A percentile compares a stretch with the other conserved stretches of the same genome.
Evolutionary conservation across 2,329 filamentous ascomycete species (phyloP).

Genomic region (Fusarium pseudoanthophilum): DNA sequence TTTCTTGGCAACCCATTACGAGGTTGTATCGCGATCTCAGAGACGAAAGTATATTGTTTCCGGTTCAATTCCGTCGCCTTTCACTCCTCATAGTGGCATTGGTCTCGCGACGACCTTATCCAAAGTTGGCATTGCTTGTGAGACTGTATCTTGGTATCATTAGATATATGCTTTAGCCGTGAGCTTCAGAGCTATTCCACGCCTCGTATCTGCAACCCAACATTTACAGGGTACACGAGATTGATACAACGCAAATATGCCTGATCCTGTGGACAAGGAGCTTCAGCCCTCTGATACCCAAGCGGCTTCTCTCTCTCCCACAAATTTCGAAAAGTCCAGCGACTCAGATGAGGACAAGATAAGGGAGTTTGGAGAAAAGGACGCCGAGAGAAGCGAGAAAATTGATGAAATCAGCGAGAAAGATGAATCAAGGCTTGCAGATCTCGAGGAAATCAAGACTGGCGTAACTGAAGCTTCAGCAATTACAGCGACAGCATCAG

Average conservation of each 20-base stretch:
- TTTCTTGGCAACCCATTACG: constrained; percentile 9
- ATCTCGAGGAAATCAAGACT: constrained; percentile 56
- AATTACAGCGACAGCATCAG: constrained; percentile 58
- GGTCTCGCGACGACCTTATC: background rate
- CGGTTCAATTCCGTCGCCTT: constrained; percentile 15
- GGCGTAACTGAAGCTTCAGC: constrained; percentile 67
- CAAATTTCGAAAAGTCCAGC: constrained; percentile 28
- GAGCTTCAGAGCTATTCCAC: background rate
- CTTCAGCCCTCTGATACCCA: constrained; percentile 45
- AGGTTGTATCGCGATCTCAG: constrained; percentile 12
- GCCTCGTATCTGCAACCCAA: background rate
- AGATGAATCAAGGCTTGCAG: constrained; percentile 20
- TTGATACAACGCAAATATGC: constrained; percentile 37
- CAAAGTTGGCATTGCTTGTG: background rate
- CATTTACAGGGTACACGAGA: constrained; percentile 2
- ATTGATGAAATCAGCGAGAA: constrained; percentile 4
- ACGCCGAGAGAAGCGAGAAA: constrained; percentile 15
- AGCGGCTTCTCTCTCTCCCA: constrained; percentile 45
- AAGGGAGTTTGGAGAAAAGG: constrained; percentile 30
- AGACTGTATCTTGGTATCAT: background rate
- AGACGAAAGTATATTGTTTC: constrained; percentile 17
- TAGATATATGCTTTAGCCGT: background rate
- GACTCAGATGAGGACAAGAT: constrained; percentile 35
- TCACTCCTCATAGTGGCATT: background rate
- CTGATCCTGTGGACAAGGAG: constrained; percentile 44